Conservation (phyloP, 352 stramenopile species). For the Phytophthora meadii region DNA sequence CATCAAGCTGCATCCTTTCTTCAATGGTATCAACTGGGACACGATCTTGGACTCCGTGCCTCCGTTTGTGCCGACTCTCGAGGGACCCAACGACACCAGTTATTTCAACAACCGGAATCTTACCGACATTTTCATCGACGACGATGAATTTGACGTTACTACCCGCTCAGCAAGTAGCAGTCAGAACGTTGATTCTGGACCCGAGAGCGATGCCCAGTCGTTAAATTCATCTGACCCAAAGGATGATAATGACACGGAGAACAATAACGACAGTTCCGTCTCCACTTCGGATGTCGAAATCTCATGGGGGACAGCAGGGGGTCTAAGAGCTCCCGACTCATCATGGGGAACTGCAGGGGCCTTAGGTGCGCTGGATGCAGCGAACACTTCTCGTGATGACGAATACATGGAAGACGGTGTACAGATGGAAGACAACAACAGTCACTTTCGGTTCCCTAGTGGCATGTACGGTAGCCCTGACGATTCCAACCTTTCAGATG, state of each 20-base stretch:
- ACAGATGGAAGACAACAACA: conserved; percentile 45
- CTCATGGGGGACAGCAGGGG: conserved; percentile 24
- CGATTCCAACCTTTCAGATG: conserved; percentile 52
- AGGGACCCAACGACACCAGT: conserved; percentile 87
- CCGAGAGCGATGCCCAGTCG: conserved; percentile 34
- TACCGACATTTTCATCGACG: conserved; percentile 87
- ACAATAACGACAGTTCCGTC: conserved; percentile 23
- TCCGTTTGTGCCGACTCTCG: conserved; percentile 88
- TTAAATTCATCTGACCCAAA: conserved; percentile 17
- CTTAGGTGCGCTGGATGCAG: conserved; percentile 6
- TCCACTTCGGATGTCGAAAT: conserved; percentile 27
- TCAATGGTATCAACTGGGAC: conserved; percentile 82
- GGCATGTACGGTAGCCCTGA: conserved; percentile 65
- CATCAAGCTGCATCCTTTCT: conserved; percentile 73
- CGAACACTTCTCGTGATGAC: conserved; percentile 1
- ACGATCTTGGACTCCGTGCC: conserved; percentile 79
- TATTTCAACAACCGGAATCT: conserved; percentile 93
- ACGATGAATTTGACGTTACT: conserved; percentile 74
- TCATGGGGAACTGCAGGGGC: conserved; percentile 28
- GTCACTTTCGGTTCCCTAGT: conserved; percentile 62
- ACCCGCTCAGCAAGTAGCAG: conserved; percentile 46
- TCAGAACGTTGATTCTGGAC: conserved; percentile 31
- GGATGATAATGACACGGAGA: conserved; percentile 7
- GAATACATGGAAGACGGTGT: conserved; percentile 9
- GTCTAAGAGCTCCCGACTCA: conserved; percentile 4